phyloP scores from a whole-genome alignment of 768 basidiomycete genomes.

The Amanita exitialis region DNA sequence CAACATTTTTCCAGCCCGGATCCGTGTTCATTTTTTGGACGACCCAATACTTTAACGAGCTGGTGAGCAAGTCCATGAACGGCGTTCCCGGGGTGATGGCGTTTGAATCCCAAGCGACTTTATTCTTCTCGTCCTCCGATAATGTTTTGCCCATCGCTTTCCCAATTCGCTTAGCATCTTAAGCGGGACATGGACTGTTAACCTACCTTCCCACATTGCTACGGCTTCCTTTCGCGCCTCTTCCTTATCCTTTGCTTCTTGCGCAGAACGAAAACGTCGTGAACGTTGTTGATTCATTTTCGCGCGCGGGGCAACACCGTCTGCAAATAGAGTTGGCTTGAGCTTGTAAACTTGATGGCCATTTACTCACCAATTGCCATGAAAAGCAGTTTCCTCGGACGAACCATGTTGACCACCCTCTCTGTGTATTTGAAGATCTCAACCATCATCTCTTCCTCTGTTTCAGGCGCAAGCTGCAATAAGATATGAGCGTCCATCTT shows the following conservation, averaged over 20 bases:
- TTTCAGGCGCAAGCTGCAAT: constrained; percentile 83
- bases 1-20: constrained; percentile 88
- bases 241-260: constrained; percentile 93
- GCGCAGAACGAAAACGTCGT: constrained; percentile 87
- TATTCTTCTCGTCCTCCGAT: constrained; percentile 72
- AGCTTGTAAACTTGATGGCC: constrained; percentile 6
- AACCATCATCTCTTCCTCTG: constrained; percentile 98
- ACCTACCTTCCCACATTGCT: constrained; percentile 73
- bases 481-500: neutral
- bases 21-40: constrained; percentile 91
- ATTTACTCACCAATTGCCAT: constrained; percentile 85
- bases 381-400: constrained; percentile 90
- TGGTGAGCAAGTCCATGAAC: constrained; percentile 90
- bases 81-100: constrained; percentile 99
- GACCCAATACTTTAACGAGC: constrained; percentile 92
- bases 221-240: constrained; percentile 78
- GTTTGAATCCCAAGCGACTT: constrained; percentile 93
- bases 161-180: neutral
- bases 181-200: neutral
- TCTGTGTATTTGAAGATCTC: constrained; percentile 97
- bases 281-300: constrained; percentile 99
- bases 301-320: constrained; percentile 95
- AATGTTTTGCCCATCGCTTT: constrained; percentile 88
- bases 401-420: constrained; percentile 92
- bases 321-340: constrained; percentile 25